Percentiles rank a stretch among this genome's conserved stretches.
Evolutionary conservation across 2,329 filamentous ascomycete species (phyloP).

Genomic region (Bipolaris zeicola): DNA sequence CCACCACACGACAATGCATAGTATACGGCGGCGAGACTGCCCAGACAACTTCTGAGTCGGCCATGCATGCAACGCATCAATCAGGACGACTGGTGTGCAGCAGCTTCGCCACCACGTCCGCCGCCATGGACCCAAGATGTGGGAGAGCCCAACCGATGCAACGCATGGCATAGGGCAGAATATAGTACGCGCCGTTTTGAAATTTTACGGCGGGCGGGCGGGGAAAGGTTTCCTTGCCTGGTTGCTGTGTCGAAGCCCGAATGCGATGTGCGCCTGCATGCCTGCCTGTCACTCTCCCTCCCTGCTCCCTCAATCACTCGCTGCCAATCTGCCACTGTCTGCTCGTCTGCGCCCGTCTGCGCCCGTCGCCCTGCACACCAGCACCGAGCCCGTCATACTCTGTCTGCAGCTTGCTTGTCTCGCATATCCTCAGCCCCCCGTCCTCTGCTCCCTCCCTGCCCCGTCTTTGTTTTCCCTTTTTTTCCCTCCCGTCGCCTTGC

Average conservation of each 20-base stretch:
- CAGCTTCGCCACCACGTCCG: neutral
- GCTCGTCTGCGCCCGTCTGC: constrained; percentile 4
- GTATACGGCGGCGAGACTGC: neutral
- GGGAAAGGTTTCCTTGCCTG: constrained; percentile 17
- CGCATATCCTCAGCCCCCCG: constrained; percentile 16
- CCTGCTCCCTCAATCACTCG: neutral
- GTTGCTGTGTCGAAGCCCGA: constrained; percentile 28
- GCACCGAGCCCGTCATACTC: constrained; percentile 17
- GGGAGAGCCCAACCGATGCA: constrained; percentile 30
- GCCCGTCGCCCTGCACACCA: constrained; percentile 12
- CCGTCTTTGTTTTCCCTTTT: constrained; percentile 4
- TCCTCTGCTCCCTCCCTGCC: constrained; percentile 3
- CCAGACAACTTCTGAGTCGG: neutral
- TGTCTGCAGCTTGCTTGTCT: constrained; percentile 14
- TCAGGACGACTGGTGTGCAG: neutral
- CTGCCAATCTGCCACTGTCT: constrained; percentile 18
- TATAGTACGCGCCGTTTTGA: constrained; percentile 33
- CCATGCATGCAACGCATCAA: constrained; percentile 9
- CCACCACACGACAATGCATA: neutral
- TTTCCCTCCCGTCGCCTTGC: neutral
- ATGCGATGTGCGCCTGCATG: constrained; percentile 25
- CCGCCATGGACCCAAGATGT: too few relatives aligned
- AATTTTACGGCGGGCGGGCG: constrained; percentile 31
- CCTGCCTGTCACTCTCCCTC: constrained; percentile 1
- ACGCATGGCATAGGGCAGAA: constrained; percentile 28